Evolutionary conservation across 495 filamentous ascomycete genomes (phyloP).

Genomic region (Annulohypoxylon maeteangense): DNA sequence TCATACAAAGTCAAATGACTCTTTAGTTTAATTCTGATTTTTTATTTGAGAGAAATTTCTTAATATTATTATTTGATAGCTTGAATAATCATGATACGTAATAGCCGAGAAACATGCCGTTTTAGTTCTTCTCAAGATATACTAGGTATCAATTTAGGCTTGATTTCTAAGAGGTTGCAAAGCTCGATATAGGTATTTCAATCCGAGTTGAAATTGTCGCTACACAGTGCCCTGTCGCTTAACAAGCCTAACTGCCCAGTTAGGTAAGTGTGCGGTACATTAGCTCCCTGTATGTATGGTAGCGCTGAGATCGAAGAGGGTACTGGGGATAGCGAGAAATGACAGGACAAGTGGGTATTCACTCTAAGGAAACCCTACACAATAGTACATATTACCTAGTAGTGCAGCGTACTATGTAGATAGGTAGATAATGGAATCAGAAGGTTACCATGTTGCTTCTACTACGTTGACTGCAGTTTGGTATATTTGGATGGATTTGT

Average conservation of each 20-base stretch:
- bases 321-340: slow-evolving; percentile 31
- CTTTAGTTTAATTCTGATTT: background rate
- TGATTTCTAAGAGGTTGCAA: background rate
- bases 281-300: slow-evolving; percentile 13
- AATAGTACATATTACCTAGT: too few relatives aligned
- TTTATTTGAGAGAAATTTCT: background rate
- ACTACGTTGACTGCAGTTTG: slow-evolving; percentile 17
- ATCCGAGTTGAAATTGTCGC: slow-evolving; percentile 18
- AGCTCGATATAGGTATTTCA: slow-evolving; percentile 15
- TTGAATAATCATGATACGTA: background rate
- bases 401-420: too few relatives aligned
- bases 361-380: slow-evolving; percentile 9
- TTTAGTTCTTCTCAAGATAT: background rate
- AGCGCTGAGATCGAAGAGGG: slow-evolving; percentile 34
- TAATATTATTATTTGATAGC: background rate
- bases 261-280: background rate
- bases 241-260: slow-evolving; percentile 18
- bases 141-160: background rate
- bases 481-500: slow-evolving; percentile 29
- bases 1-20: slow-evolving; percentile 2
- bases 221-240: slow-evolving; percentile 18
- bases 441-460: slow-evolving; percentile 6
- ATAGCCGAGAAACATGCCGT: slow-evolving; percentile 9
- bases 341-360: slow-evolving; percentile 42
- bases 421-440: slow-evolving; percentile 15